Conservation (phyloP, 768 basidiomycete genomes). For the Lentinula aciculospora region DNA sequence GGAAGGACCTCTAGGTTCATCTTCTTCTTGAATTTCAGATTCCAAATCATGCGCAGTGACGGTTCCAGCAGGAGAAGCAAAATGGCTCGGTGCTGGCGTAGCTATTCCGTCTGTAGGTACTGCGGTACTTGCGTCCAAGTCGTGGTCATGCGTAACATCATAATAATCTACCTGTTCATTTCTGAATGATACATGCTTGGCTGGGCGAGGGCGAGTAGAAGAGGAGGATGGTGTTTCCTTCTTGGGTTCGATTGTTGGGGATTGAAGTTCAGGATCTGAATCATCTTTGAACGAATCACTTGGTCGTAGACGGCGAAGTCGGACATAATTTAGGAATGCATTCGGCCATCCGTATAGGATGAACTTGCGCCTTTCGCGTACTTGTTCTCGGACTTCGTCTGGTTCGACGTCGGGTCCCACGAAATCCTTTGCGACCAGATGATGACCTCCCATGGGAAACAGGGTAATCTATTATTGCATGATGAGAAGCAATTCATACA, state of each 20-base stretch:
- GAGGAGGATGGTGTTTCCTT: neutral
- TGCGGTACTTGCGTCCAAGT: conserved; percentile 10
- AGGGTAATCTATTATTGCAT: conserved; percentile 43
- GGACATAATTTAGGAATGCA: neutral
- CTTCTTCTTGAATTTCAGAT: neutral
- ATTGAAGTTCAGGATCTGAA: neutral
- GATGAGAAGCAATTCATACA: neutral
- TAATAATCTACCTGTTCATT: neutral
- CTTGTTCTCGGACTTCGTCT: conserved; percentile 45
- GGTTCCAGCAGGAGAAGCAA: conserved; percentile 3
- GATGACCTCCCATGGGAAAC: conserved; percentile 57
- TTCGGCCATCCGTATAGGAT: conserved; percentile 16
- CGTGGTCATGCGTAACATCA: conserved; percentile 1
- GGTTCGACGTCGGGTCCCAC: conserved; percentile 56
- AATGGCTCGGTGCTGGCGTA: conserved; percentile 10
- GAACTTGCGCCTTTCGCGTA: conserved; percentile 29
- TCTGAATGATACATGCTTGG: conserved; percentile 18
- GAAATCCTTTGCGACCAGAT: conserved; percentile 56
- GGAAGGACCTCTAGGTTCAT: neutral
- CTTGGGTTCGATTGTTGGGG: neutral
- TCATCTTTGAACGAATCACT: neutral
- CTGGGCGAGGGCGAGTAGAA: neutral
- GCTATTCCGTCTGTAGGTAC: conserved; percentile 11
- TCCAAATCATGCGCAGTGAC: conserved; percentile 3
- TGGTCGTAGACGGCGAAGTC: conserved; percentile 4